Evolutionary conservation across 2,329 filamentous ascomycete species (phyloP).

Genomic region (Pseudogymnoascus sp.): DNA sequence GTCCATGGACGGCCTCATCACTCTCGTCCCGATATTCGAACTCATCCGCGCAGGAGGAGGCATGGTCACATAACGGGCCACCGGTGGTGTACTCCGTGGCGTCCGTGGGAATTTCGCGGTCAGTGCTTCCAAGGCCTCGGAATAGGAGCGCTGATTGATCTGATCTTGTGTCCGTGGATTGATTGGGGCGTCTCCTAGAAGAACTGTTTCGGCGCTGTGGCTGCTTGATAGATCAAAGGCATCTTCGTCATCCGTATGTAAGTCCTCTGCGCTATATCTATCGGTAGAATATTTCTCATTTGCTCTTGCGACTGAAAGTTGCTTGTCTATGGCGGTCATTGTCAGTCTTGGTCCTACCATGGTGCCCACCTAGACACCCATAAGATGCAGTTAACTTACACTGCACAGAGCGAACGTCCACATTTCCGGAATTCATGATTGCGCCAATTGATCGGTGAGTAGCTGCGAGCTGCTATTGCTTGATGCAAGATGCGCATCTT

Average conservation of each 20-base stretch:
- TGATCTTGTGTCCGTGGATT: slow-evolving; percentile 10
- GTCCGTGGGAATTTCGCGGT: slow-evolving; percentile 18
- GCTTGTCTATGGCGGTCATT: background rate
- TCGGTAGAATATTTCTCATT: slow-evolving; percentile 2
- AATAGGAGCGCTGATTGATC: slow-evolving; percentile 12
- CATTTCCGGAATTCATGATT: slow-evolving; percentile 5
- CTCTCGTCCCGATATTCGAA: slow-evolving; percentile 16
- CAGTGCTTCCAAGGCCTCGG: slow-evolving; percentile 13
- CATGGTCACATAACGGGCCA: slow-evolving; percentile 23
- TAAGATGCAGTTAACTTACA: background rate
- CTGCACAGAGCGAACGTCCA: slow-evolving; percentile 1
- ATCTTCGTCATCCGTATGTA: slow-evolving; percentile 23
- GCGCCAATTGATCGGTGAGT: background rate
- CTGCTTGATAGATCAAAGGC: slow-evolving; percentile 12
- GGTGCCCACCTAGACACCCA: background rate
- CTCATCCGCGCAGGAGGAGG: slow-evolving; percentile 20
- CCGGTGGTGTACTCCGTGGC: slow-evolving; percentile 17
- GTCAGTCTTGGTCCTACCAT: background rate
- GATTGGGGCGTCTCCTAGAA: background rate
- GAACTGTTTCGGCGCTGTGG: background rate
- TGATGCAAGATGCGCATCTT: slow-evolving; percentile 7
- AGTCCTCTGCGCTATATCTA: slow-evolving; percentile 4
- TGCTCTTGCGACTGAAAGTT: slow-evolving; percentile 4
- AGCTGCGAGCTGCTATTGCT: background rate
- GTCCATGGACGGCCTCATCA: slow-evolving; percentile 15